Evolutionary conservation across 73 alveolate species (phyloP), one percentile per base, ranked within the genome.

Genomic region (Blepharisma japonicum): DNA sequence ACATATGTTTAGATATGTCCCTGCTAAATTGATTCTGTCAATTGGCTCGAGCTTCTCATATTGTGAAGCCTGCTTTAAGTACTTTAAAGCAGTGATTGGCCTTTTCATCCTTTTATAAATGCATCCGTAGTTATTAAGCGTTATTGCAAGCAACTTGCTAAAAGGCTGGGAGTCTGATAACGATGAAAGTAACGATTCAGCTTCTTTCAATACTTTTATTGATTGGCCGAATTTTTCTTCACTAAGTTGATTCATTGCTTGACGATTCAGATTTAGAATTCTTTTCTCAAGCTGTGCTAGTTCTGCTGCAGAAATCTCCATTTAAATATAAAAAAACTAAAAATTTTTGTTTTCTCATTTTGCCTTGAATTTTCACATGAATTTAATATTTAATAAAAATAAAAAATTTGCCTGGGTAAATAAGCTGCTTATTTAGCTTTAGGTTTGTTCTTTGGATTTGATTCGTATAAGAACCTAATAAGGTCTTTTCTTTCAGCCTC

Each of bases 121-220:
- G 81, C 92, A 85, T 27, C 92, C 92, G 18, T 80, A 56, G 71
- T 85, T 85, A 79, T 85, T 85, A 21, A 76, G 54, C 5, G 92
- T 85, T 38, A 85, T 45, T 0, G 85, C 55, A 8, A 56, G 83
- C 21, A 61, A 39, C 23, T 61, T 61, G 42, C 42, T 32, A 2
- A 25, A 25, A 61, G 39, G 14, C 14, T n/a, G 11, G 6, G 14
- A 20, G 47, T n/a, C 18, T 9, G 39, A 1, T 61, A 61, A 25
- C 14, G 49, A 14, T 14, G 18, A 20, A 11, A 61, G 46, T 25
- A 61, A 8, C 47, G 14, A 9, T 2, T 61, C 74, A 61, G 74
- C 74, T 14, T 61, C 74, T 25, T 61, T 61, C 74, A 61, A 61
- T 14, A 39, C 23, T 39, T 61, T 61, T 1, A 61, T 20, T 25